These are phyloP conservation scores for Neoboletus subvelutipes DNA, from an alignment of 768 basidiomycete species.

Conservation along the genomic window DNA sequence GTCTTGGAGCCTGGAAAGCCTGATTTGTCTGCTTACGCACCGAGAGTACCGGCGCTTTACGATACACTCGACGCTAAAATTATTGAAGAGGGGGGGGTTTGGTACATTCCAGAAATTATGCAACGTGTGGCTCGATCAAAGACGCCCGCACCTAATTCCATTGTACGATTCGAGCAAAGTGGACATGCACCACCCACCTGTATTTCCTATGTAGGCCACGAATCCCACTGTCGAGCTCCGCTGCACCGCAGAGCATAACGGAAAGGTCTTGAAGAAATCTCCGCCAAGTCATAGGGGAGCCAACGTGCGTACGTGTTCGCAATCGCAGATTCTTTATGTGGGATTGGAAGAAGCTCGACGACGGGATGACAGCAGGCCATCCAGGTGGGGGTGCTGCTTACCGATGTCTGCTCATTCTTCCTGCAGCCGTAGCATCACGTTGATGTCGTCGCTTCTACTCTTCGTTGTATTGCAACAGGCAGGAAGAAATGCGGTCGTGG, in stretches of 20 bases:
- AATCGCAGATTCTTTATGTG: slow-evolving; percentile 25
- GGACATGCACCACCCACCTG: slow-evolving; percentile 28
- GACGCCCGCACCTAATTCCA: slow-evolving; percentile 11
- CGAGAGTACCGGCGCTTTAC: slow-evolving; percentile 21
- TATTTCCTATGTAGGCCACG: slow-evolving; percentile 16
- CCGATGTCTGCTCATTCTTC: slow-evolving; percentile 24
- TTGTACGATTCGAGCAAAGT: slow-evolving; percentile 12
- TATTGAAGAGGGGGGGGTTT: slow-evolving; percentile 6
- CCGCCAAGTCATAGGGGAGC: slow-evolving; percentile 21
- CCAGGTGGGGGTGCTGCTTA: slow-evolving; percentile 20
- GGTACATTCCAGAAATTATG: slow-evolving; percentile 23
- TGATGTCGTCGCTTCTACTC: slow-evolving; percentile 29
- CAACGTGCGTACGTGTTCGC: slow-evolving; percentile 18
- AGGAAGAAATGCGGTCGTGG: slow-evolving; percentile 25
- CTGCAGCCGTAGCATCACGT: slow-evolving; percentile 27
- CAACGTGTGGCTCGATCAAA: slow-evolving; percentile 28
- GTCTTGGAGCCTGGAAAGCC: slow-evolving; percentile 18
- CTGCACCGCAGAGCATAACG: slow-evolving; percentile 24
- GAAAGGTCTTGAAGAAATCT: slow-evolving; percentile 19
- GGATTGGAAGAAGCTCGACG: slow-evolving; percentile 17
- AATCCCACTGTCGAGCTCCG: slow-evolving; percentile 16
- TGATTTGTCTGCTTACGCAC: slow-evolving; percentile 18
- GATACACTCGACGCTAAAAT: slow-evolving; percentile 14
- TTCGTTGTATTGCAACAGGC: slow-evolving; percentile 23
- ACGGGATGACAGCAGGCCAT: slow-evolving; percentile 6